phyloP scores from a whole-genome alignment of 2,329 filamentous ascomycete species.

The Paracoccidioides lutzii region DNA sequence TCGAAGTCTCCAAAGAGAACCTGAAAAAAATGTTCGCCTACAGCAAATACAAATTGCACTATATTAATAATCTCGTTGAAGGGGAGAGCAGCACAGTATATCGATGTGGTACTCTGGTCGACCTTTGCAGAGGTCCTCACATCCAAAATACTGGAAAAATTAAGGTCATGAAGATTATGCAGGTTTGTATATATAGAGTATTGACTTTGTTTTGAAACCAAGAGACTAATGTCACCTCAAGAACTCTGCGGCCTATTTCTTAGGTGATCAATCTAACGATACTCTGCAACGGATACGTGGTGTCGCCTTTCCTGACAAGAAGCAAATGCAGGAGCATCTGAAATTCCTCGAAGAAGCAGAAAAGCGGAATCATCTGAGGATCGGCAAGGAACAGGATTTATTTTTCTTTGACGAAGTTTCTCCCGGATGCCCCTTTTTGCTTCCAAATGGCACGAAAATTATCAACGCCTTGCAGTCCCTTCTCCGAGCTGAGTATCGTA shows the following conservation, averaged over 20 bases:
- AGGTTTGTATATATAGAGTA: constrained; percentile 32
- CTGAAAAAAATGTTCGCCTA: constrained; percentile 92
- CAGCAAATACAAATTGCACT: constrained; percentile 97
- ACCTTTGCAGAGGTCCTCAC: constrained; percentile 89
- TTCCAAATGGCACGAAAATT: constrained; percentile 84
- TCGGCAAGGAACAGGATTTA: constrained; percentile 89
- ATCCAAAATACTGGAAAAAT: constrained; percentile 87
- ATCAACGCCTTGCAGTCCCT: constrained; percentile 79
- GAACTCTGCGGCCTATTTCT: constrained; percentile 76
- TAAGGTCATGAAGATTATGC: constrained; percentile 89
- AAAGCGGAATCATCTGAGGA: constrained; percentile 87
- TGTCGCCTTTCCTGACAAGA: constrained; percentile 95
- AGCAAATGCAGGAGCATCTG: constrained; percentile 81
- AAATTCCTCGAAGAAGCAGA: constrained; percentile 96
- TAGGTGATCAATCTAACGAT: constrained; percentile 86
- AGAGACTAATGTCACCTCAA: constrained; percentile 24
- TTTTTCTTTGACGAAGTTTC: constrained; percentile 94
- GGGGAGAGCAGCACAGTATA: constrained; percentile 90
- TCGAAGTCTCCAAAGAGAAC: constrained; percentile 80
- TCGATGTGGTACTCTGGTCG: constrained; percentile 82
- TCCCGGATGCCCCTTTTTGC: constrained; percentile 85
- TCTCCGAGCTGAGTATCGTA: constrained; percentile 78
- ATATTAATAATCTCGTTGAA: constrained; percentile 89
- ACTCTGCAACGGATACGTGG: constrained; percentile 94
- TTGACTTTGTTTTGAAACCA: constrained; percentile 22